A percentile compares a stretch with the other conserved stretches of the same genome.
phyloP scores from a whole-genome alignment of 2,329 filamentous ascomycete species.

The Chaetomiaceae sp. region DNA sequence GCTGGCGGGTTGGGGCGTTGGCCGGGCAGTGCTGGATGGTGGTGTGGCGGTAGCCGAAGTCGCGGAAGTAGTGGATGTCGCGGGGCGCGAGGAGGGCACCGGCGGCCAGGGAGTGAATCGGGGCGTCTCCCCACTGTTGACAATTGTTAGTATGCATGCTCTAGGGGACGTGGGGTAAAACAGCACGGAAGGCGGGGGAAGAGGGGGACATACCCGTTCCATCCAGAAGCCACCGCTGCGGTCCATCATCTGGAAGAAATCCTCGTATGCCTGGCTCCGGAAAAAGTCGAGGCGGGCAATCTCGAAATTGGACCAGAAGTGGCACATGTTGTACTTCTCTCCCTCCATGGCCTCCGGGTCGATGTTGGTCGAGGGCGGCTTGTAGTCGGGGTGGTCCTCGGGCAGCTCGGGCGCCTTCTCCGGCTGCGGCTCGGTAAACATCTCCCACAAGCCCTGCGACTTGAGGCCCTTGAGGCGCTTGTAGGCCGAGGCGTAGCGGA shows the following conservation, averaged over 20 bases:
- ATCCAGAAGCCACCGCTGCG: conserved; percentile 98
- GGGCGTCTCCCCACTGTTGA: conserved; percentile 89
- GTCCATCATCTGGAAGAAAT: conserved; percentile 99
- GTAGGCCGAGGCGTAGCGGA: conserved; percentile 97
- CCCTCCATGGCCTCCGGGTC: conserved; percentile 94
- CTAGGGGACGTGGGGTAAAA: neutral
- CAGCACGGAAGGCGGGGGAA: neutral
- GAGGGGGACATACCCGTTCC: conserved; percentile 65
- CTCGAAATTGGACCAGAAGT: conserved; percentile 99
- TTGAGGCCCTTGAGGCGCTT: conserved; percentile 87
- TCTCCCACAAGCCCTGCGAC: conserved; percentile 94
- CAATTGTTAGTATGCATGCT: neutral
- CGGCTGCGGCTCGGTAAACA: conserved; percentile 85
- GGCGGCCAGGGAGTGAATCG: conserved; percentile 94
- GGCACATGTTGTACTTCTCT: conserved; percentile 99
- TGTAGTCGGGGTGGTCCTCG: conserved; percentile 73
- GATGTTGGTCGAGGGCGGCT: conserved; percentile 72
- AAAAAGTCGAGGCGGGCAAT: conserved; percentile 95
- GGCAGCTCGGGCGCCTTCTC: conserved; percentile 60
- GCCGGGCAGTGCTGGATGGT: conserved; percentile 98
- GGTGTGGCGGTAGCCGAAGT: conserved; percentile 96
- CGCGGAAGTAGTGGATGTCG: conserved; percentile 98
- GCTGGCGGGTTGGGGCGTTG: conserved; percentile 84
- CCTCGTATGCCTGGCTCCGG: conserved; percentile 93
- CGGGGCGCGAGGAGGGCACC: conserved; percentile 74